Conservation (phyloP, 2,329 filamentous ascomycete species). For the Xylaria multiplex region DNA sequence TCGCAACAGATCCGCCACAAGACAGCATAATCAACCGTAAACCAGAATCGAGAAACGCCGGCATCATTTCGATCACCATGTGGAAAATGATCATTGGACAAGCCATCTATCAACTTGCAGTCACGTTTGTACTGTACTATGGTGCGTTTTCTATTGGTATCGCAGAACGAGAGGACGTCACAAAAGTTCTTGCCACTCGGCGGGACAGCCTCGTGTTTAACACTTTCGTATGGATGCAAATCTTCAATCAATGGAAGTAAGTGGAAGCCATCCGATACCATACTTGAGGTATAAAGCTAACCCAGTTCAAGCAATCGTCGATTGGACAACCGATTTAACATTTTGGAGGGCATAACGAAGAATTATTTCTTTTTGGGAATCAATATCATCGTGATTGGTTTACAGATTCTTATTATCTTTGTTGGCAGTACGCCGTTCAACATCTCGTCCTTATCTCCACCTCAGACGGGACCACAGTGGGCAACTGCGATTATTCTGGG, state of each 20-base stretch:
- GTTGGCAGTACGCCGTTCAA: conserved; percentile 85
- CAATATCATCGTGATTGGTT: conserved; percentile 85
- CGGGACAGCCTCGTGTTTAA: conserved; percentile 92
- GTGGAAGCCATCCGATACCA: conserved; percentile 49
- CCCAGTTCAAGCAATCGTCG: conserved; percentile 75
- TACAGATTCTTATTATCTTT: conserved; percentile 89
- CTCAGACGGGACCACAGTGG: conserved; percentile 81
- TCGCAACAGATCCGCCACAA: conserved; percentile 90
- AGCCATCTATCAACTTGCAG: conserved; percentile 85
- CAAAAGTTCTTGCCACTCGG: conserved; percentile 51
- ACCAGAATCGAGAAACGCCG: conserved; percentile 65
- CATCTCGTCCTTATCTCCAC: conserved; percentile 63
- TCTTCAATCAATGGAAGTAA: conserved; percentile 97
- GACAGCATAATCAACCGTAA: conserved; percentile 83
- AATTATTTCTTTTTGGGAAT: conserved; percentile 93
- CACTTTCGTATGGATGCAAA: conserved; percentile 99
- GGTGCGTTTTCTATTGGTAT: conserved; percentile 69
- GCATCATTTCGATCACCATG: conserved; percentile 87
- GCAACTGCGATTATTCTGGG: conserved; percentile 86
- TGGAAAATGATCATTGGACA: conserved; percentile 99
- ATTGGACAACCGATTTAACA: conserved; percentile 93
- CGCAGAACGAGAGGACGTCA: conserved; percentile 48
- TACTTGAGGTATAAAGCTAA: conserved; percentile 39
- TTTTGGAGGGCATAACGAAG: conserved; percentile 85
- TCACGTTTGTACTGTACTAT: conserved; percentile 85